Base-by-base conservation (phyloP, 306 rosid species). In the Myrica gale region DNA sequence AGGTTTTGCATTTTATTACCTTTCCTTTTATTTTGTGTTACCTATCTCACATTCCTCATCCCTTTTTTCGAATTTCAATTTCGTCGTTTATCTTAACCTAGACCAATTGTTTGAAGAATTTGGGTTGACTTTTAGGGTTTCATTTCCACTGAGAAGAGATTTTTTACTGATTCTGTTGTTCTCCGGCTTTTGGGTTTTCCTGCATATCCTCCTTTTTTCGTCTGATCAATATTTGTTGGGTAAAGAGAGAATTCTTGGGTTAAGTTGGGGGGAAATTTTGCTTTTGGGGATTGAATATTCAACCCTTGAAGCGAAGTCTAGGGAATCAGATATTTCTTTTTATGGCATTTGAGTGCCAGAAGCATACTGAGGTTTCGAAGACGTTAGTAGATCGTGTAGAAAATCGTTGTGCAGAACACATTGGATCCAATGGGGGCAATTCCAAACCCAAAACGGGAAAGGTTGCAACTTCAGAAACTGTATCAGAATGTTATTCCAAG, bases 261-360 rank as follows among this genome's bases (percentile, higher is more conserved):
- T 74, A n/a, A 56, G 69, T 37, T 54, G 23, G 20, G 60, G 58
- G 26, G 6, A 6, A 37, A 63, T 50, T 55, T 67, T 54, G 42
- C 67, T 15, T 54, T 74, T 58, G 19, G 83, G 88, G 85, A 81
- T 89, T 87, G 77, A 82, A 45, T 20, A 13, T 80, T 83, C 84
- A 19, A 69, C 71, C 85, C 82, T 83, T 83, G 74, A 60, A 43
- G 79, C 76, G 67, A 57, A 74, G 58, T 19, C 12, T 71, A 76
- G 86, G 70, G 75, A 76, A 76, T 74, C 72, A 23, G 52, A 42
- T 41, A 65, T 75, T 46, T 75, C 43, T 26, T 87, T 94, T 90
- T 95, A 95, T 95, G 98, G 98, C 73, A 95, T 84, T 90, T 89
- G 96, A 88, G 86, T 95, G 90, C 88, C 96, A 80, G 67, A 47